Conservation (phyloP, 441 rosid species). For the Pelargonium fulgidum region DNA sequence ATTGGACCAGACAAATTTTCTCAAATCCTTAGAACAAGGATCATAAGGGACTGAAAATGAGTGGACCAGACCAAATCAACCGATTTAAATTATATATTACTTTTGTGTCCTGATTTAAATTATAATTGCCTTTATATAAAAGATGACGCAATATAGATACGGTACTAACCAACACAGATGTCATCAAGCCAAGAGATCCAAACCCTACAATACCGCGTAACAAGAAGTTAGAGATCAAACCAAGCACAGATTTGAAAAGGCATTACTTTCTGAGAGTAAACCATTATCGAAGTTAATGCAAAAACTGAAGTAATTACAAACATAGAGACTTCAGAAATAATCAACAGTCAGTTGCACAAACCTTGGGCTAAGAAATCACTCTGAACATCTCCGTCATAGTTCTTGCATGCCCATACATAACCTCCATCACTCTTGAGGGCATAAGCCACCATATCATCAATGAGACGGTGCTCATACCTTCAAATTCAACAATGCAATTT, state of each 20-base stretch:
- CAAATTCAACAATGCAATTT: constrained; percentile 22
- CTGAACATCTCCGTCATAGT: constrained; percentile 95
- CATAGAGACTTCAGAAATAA: neutral
- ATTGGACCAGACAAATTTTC: neutral
- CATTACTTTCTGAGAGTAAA: neutral
- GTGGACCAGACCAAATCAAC: too few relatives aligned
- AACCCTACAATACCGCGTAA: constrained; percentile 44
- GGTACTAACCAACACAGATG: constrained; percentile 69
- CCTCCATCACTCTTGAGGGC: constrained; percentile 88
- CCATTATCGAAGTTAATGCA: neutral
- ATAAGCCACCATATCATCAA: constrained; percentile 97
- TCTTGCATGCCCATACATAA: constrained; percentile 97
- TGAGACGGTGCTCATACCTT: constrained; percentile 92
- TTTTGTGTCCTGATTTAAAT: too few relatives aligned
- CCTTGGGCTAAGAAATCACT: constrained; percentile 98
- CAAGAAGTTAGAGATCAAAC: constrained; percentile 9
- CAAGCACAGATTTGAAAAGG: neutral
- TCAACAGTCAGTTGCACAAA: constrained; percentile 17
- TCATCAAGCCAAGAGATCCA: constrained; percentile 95
- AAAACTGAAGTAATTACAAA: neutral
- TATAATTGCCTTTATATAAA: neutral
- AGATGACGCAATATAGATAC: neutral
- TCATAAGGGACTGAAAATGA: too few relatives aligned
- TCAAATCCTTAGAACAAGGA: too few relatives aligned
- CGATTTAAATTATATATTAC: too few relatives aligned